Base-by-base conservation (phyloP, 176 grass and related monocot genomes). In the Pontederia paniculata region DNA sequence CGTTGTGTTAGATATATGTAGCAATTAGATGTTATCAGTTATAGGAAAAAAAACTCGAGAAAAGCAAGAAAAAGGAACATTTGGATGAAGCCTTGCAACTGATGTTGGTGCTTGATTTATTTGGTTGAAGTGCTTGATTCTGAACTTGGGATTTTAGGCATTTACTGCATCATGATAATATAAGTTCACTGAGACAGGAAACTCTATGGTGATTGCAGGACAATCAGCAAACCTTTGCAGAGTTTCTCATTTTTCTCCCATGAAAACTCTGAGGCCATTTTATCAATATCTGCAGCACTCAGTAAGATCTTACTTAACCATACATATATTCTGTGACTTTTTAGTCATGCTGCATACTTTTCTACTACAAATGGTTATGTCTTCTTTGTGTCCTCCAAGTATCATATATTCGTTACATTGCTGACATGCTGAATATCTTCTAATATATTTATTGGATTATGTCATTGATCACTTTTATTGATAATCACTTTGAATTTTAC, bases 211-310 rank as follows among this genome's bases (percentile, higher is more conserved):
- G 0, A 54, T 54, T 77, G 69, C 64, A 94, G 88, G 83, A 10
- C 67, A 78, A 63, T 74, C 61, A 62, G 10, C 70, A 73, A 65
- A 66, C 46, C 16, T 74, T 6, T 63, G 63, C 56, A 77, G 73
- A 48, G 22, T 42, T 22, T 66, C 70, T 46, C 53, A 73, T 46
- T 31, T 74, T 74, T 68, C 63, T 41, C 68, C 71, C 10, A 48
- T 22, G 48, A 65, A 31, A 42, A 69, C 62, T 67, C 23, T 61
- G 42, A 10, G 43, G 14, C 70, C 65, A 56, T 60, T 70, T 16
- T 56, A 76, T 77, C 81, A 95, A 58, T 78, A 78, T 72, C 42
- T 82, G 17, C 78, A 23, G 65, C 70, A 65, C 74, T 66, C 68
- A 63, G 84, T 88, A 86, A 82, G 42, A 17, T 9, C 28, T 20